A percentile compares a stretch with the other conserved stretches of the same genome.
Evolutionary conservation across 768 basidiomycete species (phyloP).

Genomic region (Clavulina sp.): DNA sequence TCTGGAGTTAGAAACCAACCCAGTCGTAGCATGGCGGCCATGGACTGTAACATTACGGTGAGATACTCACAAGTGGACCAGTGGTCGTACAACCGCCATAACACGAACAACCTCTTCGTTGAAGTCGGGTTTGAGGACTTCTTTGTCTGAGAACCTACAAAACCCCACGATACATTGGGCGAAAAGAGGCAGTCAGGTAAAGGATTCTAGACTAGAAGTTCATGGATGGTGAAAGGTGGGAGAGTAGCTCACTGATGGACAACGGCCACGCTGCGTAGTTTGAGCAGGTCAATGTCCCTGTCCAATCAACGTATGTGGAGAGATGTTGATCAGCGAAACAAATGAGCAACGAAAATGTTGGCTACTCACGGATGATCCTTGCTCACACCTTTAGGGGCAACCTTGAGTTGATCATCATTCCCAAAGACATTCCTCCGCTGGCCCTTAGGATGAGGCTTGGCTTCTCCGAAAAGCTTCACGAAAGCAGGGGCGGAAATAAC

Average conservation of each 20-base stretch:
- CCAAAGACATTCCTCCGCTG: slow-evolving; percentile 68
- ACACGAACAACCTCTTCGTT: slow-evolving; percentile 40
- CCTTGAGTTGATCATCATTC: slow-evolving; percentile 70
- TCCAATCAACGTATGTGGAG: background rate
- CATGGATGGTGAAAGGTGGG: too few species aligned
- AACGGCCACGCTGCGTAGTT: slow-evolving; percentile 64
- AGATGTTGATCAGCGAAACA: background rate
- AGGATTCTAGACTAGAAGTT: too few species aligned
- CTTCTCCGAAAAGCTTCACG: slow-evolving; percentile 56
- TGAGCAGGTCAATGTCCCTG: slow-evolving; percentile 84
- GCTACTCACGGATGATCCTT: slow-evolving; percentile 54
- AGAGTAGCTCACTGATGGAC: slow-evolving; percentile 39
- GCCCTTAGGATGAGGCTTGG: slow-evolving; percentile 43
- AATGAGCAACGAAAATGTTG: background rate
- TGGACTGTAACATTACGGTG: background rate
- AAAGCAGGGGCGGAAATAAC: slow-evolving; percentile 56
- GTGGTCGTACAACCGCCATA: slow-evolving; percentile 41
- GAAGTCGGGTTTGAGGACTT: slow-evolving; percentile 53
- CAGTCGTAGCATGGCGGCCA: background rate
- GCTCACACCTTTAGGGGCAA: slow-evolving; percentile 75
- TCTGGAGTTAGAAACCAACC: too few species aligned
- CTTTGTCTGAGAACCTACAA: slow-evolving; percentile 50
- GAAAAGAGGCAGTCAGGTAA: too few species aligned
- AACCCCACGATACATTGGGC: background rate
- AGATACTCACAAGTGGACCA: slow-evolving; percentile 54